These are phyloP conservation scores for Suillus luteus DNA, from an alignment of 768 basidiomycete species.

Conservation along the genomic window DNA sequence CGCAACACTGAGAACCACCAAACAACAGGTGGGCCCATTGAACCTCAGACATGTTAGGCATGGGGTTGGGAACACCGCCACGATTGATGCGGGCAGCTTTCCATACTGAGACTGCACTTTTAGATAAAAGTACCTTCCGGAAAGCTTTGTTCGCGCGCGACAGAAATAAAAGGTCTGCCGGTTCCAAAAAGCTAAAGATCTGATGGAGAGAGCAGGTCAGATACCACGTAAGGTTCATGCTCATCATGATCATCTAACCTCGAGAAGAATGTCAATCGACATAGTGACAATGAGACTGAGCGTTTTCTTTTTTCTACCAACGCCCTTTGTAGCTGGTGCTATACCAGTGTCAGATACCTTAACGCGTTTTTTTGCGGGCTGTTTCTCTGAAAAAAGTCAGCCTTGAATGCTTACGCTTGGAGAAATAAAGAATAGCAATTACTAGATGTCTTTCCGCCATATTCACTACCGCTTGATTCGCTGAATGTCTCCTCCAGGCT, in stretches of 20 bases:
- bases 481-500: background rate
- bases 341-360: background rate
- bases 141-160: slow-evolving; percentile 31
- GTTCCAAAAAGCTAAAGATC: slow-evolving; percentile 33
- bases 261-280: slow-evolving; percentile 32
- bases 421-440: background rate
- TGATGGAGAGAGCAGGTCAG: slow-evolving; percentile 10
- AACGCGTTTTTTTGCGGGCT: slow-evolving; percentile 4
- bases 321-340: background rate
- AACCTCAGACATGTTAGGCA: slow-evolving; percentile 27
- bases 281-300: slow-evolving; percentile 20
- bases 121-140: slow-evolving; percentile 28
- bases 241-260: slow-evolving; percentile 19
- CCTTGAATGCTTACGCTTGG: background rate
- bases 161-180: slow-evolving; percentile 34
- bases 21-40: slow-evolving; percentile 33
- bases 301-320: slow-evolving; percentile 9
- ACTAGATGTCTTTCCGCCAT: background rate
- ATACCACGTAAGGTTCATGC: background rate
- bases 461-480: slow-evolving; percentile 9
- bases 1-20: slow-evolving; percentile 21
- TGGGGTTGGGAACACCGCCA: slow-evolving; percentile 23
- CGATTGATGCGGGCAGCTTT: slow-evolving; percentile 11
- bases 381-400: background rate
- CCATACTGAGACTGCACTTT: slow-evolving; percentile 29